Percentiles rank a stretch among this genome's conserved stretches.
Evolutionary conservation across 768 basidiomycete species (phyloP).

Genomic region (Leccinellum luteum): DNA sequence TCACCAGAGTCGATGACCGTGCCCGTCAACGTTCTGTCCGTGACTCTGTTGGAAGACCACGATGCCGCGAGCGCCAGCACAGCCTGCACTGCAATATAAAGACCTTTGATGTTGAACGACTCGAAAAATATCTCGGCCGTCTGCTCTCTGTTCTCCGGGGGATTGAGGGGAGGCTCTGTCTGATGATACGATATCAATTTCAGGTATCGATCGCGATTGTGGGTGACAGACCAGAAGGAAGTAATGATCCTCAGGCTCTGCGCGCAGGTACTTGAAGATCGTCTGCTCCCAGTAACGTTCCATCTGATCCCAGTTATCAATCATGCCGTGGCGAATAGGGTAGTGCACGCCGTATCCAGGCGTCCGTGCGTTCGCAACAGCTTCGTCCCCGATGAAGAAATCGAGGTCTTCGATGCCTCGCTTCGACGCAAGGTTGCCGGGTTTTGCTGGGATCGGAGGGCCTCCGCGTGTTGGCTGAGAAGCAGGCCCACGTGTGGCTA

Average conservation of each 20-base stretch:
- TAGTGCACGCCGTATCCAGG: slow-evolving; percentile 92
- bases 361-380: slow-evolving; percentile 92
- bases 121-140: slow-evolving; percentile 99
- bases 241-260: slow-evolving; percentile 98
- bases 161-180: slow-evolving; percentile 99
- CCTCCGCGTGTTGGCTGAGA: slow-evolving; percentile 59
- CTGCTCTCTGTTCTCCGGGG: slow-evolving; percentile 98
- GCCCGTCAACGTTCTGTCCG: slow-evolving; percentile 90
- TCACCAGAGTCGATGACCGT: slow-evolving; percentile 99
- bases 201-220: neutral
- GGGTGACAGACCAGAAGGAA: slow-evolving; percentile 80
- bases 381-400: slow-evolving; percentile 99
- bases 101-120: slow-evolving; percentile 97
- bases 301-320: slow-evolving; percentile 99
- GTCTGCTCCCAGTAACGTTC: slow-evolving; percentile 99
- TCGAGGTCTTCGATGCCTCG: slow-evolving; percentile 98
- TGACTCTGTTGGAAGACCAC: slow-evolving; percentile 89
- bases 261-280: slow-evolving; percentile 98
- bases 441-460: slow-evolving; percentile 78
- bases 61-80: slow-evolving; percentile 97
- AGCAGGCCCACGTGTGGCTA: slow-evolving; percentile 78
- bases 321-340: slow-evolving; percentile 96
- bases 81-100: slow-evolving; percentile 98
- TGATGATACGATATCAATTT: slow-evolving; percentile 29
- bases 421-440: slow-evolving; percentile 91